Percentiles rank a stretch among this genome's conserved stretches.
phyloP scores from a whole-genome alignment of 2,329 filamentous ascomycete genomes.

The Hypoxylon sp. region DNA sequence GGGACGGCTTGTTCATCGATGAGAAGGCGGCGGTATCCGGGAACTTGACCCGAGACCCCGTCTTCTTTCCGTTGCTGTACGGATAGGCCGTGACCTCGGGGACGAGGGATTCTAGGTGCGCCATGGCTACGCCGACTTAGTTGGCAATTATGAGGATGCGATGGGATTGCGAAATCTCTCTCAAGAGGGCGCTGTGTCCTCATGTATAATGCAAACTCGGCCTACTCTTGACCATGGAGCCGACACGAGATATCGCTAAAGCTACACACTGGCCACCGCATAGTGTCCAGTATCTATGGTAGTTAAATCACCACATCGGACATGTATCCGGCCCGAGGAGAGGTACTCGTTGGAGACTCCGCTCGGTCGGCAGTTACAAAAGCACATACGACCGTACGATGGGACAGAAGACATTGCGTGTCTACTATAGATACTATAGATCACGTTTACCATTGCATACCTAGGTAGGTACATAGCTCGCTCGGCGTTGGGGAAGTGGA shows the following conservation, averaged over 20 bases:
- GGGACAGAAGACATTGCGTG: constrained; percentile 4
- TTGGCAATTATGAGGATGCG: constrained; percentile 27
- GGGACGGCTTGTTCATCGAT: constrained; percentile 50
- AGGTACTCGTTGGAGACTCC: constrained; percentile 16
- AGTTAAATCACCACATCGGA: constrained; percentile 15
- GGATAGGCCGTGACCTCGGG: constrained; percentile 45
- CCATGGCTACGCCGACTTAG: constrained; percentile 40
- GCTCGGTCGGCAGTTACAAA: constrained; percentile 30
- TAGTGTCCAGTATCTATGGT: constrained; percentile 1
- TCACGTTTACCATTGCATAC: constrained; percentile 2
- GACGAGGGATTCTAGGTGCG: constrained; percentile 48
- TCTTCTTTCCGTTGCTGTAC: constrained; percentile 42
- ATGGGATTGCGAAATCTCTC: constrained; percentile 18
- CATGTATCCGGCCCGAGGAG: constrained; percentile 16
- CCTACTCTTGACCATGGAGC: constrained; percentile 5
- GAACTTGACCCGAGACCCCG: constrained; percentile 44
- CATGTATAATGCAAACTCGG: constrained; percentile 21
- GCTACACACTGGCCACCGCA: constrained; percentile 17
- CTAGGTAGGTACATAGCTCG: not conserved
- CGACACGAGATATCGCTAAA: constrained; percentile 20
- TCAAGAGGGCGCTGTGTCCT: constrained; percentile 5
- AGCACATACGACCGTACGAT: constrained; percentile 17
- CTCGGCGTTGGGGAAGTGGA: constrained; percentile 34
- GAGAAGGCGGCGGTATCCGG: constrained; percentile 46
- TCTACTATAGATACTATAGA: constrained; percentile 12